phyloP scores from a whole-genome alignment of 2,329 filamentous ascomycete species.

The Mollisia scopiformis region DNA sequence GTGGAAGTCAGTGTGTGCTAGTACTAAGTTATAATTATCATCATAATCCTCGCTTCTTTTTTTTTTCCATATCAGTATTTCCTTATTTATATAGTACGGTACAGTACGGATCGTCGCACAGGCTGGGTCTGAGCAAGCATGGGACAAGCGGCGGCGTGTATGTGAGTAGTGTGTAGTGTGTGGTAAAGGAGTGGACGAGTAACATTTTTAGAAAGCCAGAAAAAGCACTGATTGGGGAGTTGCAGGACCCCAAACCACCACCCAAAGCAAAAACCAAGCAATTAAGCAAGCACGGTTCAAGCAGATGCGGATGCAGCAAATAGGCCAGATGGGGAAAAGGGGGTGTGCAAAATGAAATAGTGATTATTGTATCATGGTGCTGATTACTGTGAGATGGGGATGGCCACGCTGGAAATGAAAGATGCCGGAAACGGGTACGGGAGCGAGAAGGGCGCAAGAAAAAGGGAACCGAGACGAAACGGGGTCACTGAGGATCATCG shows the following conservation, averaged over 20 bases:
- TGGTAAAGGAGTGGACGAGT: conserved; percentile 1
- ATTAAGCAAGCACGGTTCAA: too few relatives aligned
- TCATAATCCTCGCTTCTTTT: neutral
- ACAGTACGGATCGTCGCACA: too few relatives aligned
- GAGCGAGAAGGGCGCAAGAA: too few relatives aligned
- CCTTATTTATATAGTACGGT: neutral
- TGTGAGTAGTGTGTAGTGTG: neutral
- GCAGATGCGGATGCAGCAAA: too few relatives aligned
- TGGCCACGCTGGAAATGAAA: neutral
- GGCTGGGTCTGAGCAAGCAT: neutral
- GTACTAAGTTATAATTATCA: too few relatives aligned
- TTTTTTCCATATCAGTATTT: conserved; percentile 1
- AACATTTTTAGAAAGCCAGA: neutral
- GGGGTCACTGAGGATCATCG: neutral
- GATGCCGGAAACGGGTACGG: too few relatives aligned
- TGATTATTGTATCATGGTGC: too few relatives aligned
- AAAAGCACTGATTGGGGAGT: conserved; percentile 3
- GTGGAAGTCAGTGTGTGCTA: neutral
- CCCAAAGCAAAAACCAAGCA: too few relatives aligned
- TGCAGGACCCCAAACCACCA: too few relatives aligned
- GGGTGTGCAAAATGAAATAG: neutral
- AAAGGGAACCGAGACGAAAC: neutral
- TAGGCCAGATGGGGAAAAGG: conserved; percentile 6
- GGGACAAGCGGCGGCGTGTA: neutral
- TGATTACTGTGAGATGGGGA: too few relatives aligned